These are phyloP conservation scores for Termitomyces sp. DNA, from an alignment of 768 basidiomycete species.

Conservation along the genomic window DNA sequence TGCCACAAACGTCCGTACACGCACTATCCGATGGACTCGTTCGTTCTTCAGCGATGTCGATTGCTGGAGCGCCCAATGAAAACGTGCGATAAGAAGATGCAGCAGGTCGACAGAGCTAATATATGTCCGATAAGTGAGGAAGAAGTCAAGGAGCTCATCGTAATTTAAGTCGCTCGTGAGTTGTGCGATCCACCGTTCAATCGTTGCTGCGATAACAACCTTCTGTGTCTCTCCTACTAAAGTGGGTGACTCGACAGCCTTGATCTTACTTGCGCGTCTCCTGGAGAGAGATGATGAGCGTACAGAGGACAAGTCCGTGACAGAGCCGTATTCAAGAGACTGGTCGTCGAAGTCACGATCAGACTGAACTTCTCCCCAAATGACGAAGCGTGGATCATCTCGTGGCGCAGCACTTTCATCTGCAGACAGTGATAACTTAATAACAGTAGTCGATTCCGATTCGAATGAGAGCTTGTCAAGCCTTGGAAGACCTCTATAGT, in stretches of 20 bases:
- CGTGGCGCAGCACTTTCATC: conserved; percentile 70
- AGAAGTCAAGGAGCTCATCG: conserved; percentile 84
- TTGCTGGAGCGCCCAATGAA: conserved; percentile 79
- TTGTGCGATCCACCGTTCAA: conserved; percentile 92
- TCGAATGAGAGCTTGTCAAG: conserved; percentile 61
- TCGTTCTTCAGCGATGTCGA: conserved; percentile 54
- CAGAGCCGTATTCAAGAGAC: conserved; percentile 29
- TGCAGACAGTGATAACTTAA: conserved; percentile 62
- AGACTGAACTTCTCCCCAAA: conserved; percentile 68
- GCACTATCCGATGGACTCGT: conserved; percentile 67
- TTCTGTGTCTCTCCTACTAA: conserved; percentile 28
- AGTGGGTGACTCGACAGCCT: conserved; percentile 23
- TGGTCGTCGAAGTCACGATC: conserved; percentile 29
- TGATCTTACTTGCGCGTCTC: conserved; percentile 28
- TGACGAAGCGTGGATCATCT: conserved; percentile 87
- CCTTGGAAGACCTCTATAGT: conserved; percentile 69
- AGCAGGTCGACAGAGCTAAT: conserved; percentile 75
- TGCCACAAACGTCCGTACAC: conserved; percentile 86
- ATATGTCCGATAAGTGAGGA: conserved; percentile 89
- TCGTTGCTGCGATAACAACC: conserved; percentile 82
- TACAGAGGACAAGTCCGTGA: conserved; percentile 24
- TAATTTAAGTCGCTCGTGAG: conserved; percentile 83
- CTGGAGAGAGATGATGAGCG: conserved; percentile 29
- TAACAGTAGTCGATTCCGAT: conserved; percentile 57
- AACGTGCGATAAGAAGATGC: conserved; percentile 78